phyloP scores from a whole-genome alignment of 2,329 filamentous ascomycete species.

The Colletotrichum cordylinicola region DNA sequence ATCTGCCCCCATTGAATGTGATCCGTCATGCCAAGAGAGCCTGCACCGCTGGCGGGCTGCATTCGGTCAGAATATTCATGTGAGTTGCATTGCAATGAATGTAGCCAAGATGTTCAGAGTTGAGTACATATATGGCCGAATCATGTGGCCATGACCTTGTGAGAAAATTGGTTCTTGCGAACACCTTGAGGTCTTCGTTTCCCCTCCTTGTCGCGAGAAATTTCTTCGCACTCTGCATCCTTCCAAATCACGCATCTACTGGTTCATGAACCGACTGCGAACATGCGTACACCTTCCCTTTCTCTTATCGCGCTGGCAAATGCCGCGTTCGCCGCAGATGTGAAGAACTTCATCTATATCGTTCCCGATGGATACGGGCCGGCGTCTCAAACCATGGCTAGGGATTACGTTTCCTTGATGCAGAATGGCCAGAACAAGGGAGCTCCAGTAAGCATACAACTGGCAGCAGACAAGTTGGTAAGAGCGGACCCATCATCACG shows the following conservation, averaged over 20 bases:
- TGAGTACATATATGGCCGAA: background rate
- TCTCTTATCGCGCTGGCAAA: slow-evolving; percentile 1
- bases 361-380: slow-evolving; percentile 35
- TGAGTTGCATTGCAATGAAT: background rate
- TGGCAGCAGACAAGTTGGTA: slow-evolving; percentile 27
- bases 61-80: background rate
- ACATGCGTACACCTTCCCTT: slow-evolving; percentile 16
- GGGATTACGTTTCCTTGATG: slow-evolving; percentile 28
- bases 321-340: slow-evolving; percentile 8
- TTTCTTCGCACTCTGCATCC: background rate
- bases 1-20: background rate
- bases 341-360: slow-evolving; percentile 38
- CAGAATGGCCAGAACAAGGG: slow-evolving; percentile 24
- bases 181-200: background rate
- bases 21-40: background rate
- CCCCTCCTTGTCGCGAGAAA: background rate
- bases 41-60: background rate
- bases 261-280: background rate
- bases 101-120: background rate
- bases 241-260: background rate
- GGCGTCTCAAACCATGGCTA: slow-evolving; percentile 34
- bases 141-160: background rate
- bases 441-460: slow-evolving; percentile 24
- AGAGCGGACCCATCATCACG: background rate
- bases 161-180: background rate